phyloP scores from a whole-genome alignment of 768 basidiomycete species.

The Cubamyces sp. region DNA sequence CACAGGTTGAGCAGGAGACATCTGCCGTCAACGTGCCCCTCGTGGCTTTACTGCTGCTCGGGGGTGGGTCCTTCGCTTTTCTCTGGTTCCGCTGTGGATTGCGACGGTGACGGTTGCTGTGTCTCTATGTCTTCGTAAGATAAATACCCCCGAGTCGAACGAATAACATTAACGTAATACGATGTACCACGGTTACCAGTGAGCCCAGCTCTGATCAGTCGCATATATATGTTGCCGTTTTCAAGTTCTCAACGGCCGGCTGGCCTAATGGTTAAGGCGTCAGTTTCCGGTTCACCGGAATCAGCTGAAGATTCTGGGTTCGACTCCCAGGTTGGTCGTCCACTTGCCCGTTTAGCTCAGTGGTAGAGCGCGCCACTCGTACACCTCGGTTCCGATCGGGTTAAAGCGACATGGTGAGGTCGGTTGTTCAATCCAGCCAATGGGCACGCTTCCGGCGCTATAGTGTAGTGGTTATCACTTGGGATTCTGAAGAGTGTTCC shows the following conservation, averaged over 20 bases:
- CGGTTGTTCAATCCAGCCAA: slow-evolving; percentile 13
- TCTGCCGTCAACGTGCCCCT: slow-evolving; percentile 53
- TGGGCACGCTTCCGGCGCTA: slow-evolving; percentile 15
- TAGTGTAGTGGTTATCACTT: slow-evolving; percentile 22
- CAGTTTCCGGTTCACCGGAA: slow-evolving; percentile 8
- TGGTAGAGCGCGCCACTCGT: slow-evolving; percentile 20
- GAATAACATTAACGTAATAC: no score
- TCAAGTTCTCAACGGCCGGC: slow-evolving; percentile 9
- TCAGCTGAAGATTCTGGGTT: slow-evolving; percentile 11
- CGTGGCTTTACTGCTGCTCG: slow-evolving; percentile 9
- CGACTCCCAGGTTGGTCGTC: slow-evolving; percentile 15
- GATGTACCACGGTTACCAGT: no score
- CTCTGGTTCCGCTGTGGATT: slow-evolving; percentile 14
- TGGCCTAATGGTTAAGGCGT: slow-evolving; percentile 15
- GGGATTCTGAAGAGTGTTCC: slow-evolving; percentile 20
- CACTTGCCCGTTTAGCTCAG: slow-evolving; percentile 16
- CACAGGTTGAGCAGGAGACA: slow-evolving; percentile 75
- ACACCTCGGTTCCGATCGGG: background rate
- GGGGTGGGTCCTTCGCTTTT: background rate
- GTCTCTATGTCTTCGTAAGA: no score
- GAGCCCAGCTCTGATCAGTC: no score
- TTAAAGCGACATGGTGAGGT: slow-evolving; percentile 8
- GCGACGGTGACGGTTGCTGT: background rate
- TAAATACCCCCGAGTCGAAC: no score
- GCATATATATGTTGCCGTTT: no score